These are phyloP conservation scores for Shiraia bambusicola DNA, from an alignment of 2,329 filamentous ascomycete genomes.

Conservation along the genomic window DNA sequence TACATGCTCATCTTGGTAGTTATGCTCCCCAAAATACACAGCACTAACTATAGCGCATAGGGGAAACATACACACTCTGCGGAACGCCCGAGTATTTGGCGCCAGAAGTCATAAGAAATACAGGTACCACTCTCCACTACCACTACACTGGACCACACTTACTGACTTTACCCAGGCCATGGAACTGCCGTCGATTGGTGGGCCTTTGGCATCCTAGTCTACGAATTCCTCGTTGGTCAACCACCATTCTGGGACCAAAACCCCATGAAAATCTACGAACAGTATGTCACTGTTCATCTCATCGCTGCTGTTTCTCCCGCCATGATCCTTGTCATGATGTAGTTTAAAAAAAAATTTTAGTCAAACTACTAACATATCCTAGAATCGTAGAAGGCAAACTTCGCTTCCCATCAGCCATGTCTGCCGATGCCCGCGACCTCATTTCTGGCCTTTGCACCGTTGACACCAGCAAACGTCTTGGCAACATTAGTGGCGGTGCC, in stretches of 20 bases:
- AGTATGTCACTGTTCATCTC: constrained; percentile 36
- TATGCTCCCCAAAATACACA: neutral
- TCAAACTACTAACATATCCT: neutral
- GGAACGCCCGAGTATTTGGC: constrained; percentile 83
- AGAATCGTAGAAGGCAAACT: constrained; percentile 80
- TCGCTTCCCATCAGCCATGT: constrained; percentile 69
- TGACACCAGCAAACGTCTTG: constrained; percentile 74
- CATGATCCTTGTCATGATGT: no score
- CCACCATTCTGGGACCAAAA: constrained; percentile 87
- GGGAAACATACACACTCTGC: constrained; percentile 80
- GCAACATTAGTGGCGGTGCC: constrained; percentile 76
- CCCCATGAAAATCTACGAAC: constrained; percentile 83
- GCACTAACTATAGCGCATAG: constrained; percentile 31
- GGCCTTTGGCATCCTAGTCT: constrained; percentile 80
- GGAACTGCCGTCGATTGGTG: constrained; percentile 81
- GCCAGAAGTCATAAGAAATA: constrained; percentile 81
- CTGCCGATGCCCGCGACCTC: constrained; percentile 69
- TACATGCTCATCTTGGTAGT: neutral
- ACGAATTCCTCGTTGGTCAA: constrained; percentile 82
- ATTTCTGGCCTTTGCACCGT: constrained; percentile 76
- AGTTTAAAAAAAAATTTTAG: no score
- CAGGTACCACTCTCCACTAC: constrained; percentile 51
- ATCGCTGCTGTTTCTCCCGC: no score
- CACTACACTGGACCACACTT: constrained; percentile 12
- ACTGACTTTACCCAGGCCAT: constrained; percentile 49